Conservation (phyloP, 2,329 filamentous ascomycete genomes). For the Fusarium sp. region DNA sequence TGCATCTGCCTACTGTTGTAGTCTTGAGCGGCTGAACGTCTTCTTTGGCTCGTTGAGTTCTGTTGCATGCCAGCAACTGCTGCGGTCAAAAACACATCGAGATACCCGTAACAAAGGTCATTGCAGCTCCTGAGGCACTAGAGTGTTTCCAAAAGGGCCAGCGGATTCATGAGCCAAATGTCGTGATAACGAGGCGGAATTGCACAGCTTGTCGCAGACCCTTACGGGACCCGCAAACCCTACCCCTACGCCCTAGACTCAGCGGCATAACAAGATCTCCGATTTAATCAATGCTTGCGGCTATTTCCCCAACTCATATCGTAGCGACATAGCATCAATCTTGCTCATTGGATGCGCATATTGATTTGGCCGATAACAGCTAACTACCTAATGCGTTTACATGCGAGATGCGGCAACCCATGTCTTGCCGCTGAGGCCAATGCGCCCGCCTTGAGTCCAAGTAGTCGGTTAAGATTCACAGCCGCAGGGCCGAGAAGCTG, state of each 20-base stretch:
- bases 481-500: slow-evolving; percentile 7
- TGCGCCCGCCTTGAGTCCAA: slow-evolving; percentile 36
- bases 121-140: slow-evolving; percentile 14
- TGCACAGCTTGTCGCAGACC: slow-evolving; percentile 12
- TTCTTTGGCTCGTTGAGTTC: background rate
- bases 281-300: slow-evolving; percentile 11
- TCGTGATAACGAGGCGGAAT: slow-evolving; percentile 6
- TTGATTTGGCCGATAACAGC: slow-evolving; percentile 9
- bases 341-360: slow-evolving; percentile 6
- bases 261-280: slow-evolving; percentile 16
- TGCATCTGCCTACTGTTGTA: background rate
- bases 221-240: slow-evolving; percentile 9
- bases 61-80: background rate
- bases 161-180: background rate
- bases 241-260: slow-evolving; percentile 25
- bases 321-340: background rate
- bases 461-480: slow-evolving; percentile 23
- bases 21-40: background rate
- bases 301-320: slow-evolving; percentile 5
- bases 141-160: slow-evolving; percentile 10
- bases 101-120: background rate
- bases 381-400: slow-evolving; percentile 14
- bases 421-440: slow-evolving; percentile 29
- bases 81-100: background rate
- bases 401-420: slow-evolving; percentile 28